phyloP scores from a whole-genome alignment of 331 rosid genomes.

The Pyracantha coccinea region DNA sequence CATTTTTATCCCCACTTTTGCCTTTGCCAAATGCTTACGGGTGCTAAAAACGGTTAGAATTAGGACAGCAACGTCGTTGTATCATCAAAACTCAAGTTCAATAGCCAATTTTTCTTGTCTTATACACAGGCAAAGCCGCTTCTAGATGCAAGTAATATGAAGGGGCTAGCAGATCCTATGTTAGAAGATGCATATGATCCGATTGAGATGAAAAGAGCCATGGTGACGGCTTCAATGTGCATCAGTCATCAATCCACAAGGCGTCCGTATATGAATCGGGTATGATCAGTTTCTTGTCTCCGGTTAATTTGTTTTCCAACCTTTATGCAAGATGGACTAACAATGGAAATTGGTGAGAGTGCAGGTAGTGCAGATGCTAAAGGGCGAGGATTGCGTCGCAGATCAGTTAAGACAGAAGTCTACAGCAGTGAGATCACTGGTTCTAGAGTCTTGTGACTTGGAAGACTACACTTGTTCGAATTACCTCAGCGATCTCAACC shows the following conservation, averaged over 20 bases:
- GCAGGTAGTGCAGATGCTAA: conserved; percentile 54
- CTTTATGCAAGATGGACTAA: neutral
- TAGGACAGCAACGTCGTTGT: neutral
- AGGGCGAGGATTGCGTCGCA: conserved; percentile 39
- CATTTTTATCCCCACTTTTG: neutral
- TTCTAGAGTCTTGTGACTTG: conserved; percentile 63
- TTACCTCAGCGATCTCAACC: conserved; percentile 72
- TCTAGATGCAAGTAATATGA: conserved; percentile 43
- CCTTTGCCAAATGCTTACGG: neutral
- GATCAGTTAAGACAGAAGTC: conserved; percentile 32
- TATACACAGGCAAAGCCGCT: conserved; percentile 70
- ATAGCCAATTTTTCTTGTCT: neutral
- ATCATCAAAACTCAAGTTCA: too few species aligned
- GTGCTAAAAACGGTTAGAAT: neutral
- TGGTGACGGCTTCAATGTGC: conserved; percentile 73
- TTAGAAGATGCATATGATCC: conserved; percentile 46
- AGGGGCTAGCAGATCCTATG: conserved; percentile 67
- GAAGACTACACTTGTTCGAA: conserved; percentile 80
- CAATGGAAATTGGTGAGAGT: neutral
- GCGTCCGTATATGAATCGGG: conserved; percentile 77
- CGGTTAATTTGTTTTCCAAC: neutral
- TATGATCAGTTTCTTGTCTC: conserved; percentile 6
- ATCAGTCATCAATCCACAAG: conserved; percentile 54
- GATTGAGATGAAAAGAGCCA: conserved; percentile 48
- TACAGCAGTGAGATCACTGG: conserved; percentile 24